Percentiles rank a stretch among this genome's conserved stretches.
Evolutionary conservation across 192 early-diverging fungal genomes (phyloP).

Genomic region (Backusella tarrabulga): DNA sequence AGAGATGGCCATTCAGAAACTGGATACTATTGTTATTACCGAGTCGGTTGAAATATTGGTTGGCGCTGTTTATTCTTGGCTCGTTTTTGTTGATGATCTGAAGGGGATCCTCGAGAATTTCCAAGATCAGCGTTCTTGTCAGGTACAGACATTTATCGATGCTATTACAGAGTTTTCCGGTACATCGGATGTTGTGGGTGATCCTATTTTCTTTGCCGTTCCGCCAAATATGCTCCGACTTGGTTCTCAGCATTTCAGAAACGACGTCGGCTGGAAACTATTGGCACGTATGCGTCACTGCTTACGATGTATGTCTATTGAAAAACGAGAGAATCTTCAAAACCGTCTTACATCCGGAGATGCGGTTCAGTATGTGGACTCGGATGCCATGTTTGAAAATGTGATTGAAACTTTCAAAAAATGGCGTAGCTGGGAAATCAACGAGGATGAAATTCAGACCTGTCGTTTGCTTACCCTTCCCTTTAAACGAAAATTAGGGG

Average conservation of each 20-base stretch:
- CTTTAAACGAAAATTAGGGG: constrained; percentile 32
- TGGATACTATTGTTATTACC: constrained; percentile 59
- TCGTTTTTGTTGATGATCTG: constrained; percentile 58
- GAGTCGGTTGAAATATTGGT: constrained; percentile 72
- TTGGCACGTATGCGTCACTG: constrained; percentile 64
- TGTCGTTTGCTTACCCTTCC: constrained; percentile 49
- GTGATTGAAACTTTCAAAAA: constrained; percentile 46
- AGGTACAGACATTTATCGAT: constrained; percentile 56
- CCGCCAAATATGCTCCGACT: constrained; percentile 64
- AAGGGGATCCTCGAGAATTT: constrained; percentile 48
- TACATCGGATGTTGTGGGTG: constrained; percentile 41
- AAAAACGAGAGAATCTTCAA: constrained; percentile 37
- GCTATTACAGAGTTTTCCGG: constrained; percentile 52
- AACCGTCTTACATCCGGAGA: constrained; percentile 42
- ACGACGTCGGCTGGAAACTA: constrained; percentile 76
- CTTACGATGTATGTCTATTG: constrained; percentile 41
- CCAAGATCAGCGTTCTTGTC: constrained; percentile 42
- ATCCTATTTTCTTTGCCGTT: constrained; percentile 64
- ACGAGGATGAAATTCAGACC: constrained; percentile 31
- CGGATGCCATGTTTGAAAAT: constrained; percentile 44
- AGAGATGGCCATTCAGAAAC: constrained; percentile 38
- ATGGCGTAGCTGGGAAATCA: constrained; percentile 68
- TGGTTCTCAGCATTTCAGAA: constrained; percentile 58
- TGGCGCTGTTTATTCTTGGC: constrained; percentile 68
- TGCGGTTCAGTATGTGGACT: constrained; percentile 27